Percentiles rank a stretch among this genome's conserved stretches.
Evolutionary conservation across 805 yeast genomes (phyloP).

Genomic region (Saturnispora halmiae): DNA sequence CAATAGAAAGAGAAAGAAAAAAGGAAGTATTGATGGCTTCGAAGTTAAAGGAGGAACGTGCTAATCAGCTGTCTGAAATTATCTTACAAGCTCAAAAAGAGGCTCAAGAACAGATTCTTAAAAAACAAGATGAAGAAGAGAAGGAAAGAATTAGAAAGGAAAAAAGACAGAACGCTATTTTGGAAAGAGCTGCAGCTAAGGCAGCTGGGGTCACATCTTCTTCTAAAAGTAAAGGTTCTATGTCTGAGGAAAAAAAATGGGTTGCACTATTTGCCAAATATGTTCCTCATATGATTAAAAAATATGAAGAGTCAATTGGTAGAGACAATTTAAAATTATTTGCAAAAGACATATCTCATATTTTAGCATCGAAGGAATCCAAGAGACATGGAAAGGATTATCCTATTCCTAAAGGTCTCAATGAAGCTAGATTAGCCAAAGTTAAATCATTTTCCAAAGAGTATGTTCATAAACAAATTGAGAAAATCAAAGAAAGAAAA

Average conservation of each 20-base stretch:
- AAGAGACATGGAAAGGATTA: slow-evolving; percentile 32
- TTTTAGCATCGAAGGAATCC: slow-evolving; percentile 60
- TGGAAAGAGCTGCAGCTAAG: slow-evolving; percentile 23
- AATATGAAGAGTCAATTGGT: slow-evolving; percentile 57
- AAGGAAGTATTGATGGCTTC: slow-evolving; percentile 24
- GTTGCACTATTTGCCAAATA: slow-evolving; percentile 50
- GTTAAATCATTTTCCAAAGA: slow-evolving; percentile 51
- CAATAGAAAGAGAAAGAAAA: slow-evolving; percentile 30
- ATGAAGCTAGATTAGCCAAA: slow-evolving; percentile 58
- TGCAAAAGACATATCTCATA: slow-evolving; percentile 68
- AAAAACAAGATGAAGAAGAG: slow-evolving; percentile 8
- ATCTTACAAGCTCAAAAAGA: slow-evolving; percentile 23
- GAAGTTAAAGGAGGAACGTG: slow-evolving; percentile 20
- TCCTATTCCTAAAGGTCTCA: slow-evolving; percentile 46
- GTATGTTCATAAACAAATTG: slow-evolving; percentile 60
- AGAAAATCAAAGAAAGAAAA: slow-evolving; percentile 37
- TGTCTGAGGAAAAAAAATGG: slow-evolving; percentile 28
- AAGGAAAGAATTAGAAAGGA: slow-evolving; percentile 4
- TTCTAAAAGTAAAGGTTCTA: neutral
- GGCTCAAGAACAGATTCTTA: slow-evolving; percentile 14
- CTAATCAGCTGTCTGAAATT: slow-evolving; percentile 22
- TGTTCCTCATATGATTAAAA: slow-evolving; percentile 72
- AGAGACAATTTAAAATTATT: slow-evolving; percentile 66
- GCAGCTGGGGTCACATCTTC: slow-evolving; percentile 1
- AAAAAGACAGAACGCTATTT: slow-evolving; percentile 24